Evolutionary conservation across 306 rosid genomes (phyloP), one percentile per base, ranked within the genome.

Genomic region (Cucumis hystrix): DNA sequence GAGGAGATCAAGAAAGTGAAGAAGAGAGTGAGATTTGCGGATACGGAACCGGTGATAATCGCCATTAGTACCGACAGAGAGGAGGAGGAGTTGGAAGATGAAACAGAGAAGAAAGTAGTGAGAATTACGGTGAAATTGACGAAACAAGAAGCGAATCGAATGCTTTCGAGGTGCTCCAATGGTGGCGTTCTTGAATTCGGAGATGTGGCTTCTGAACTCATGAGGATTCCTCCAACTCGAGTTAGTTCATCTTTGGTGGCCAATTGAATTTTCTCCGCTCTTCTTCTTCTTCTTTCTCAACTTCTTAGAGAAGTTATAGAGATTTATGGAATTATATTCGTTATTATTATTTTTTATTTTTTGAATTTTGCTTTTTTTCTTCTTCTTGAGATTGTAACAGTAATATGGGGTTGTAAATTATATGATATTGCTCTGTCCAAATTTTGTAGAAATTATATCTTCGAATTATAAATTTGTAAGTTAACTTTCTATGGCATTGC

Each of bases 51-150:
- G n/a, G 57, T 54, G n/a, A 37, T 75, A 35, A 75, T 75, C 35
- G 5, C 78, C 64, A 49, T 72, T 15, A 33, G 37, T 33, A 47
- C 54, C 6, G 60, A 25, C 12, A 35, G 7, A 47, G 64, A 56
- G 60, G 64, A 56, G 14, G 14, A 23, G 12, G 18, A 49, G n/a
- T 16, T 14, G 13, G 64, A 39, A 45, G 41, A 18, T 23, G 64
- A 37, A 52, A 56, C 51, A 55, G 80, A 62, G 60, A 13, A 45
- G 55, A 76, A 77, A 14, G 73, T 62, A n/a, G 80, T 77, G 59
- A 77, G 80, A 47, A 64, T 77, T 11, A 77, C 14, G 30, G 72
- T 77, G 72, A 77, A 77, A 67, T 28, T 77, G 51, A 77, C 80
- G 45, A 77, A 62, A 47, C 18, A 77, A 62, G 71, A 77, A 77